A percentile compares a stretch with the other conserved stretches of the same genome.
Conservation (phyloP, 352 stramenopile species). For the Phytophthora sp. region DNA sequence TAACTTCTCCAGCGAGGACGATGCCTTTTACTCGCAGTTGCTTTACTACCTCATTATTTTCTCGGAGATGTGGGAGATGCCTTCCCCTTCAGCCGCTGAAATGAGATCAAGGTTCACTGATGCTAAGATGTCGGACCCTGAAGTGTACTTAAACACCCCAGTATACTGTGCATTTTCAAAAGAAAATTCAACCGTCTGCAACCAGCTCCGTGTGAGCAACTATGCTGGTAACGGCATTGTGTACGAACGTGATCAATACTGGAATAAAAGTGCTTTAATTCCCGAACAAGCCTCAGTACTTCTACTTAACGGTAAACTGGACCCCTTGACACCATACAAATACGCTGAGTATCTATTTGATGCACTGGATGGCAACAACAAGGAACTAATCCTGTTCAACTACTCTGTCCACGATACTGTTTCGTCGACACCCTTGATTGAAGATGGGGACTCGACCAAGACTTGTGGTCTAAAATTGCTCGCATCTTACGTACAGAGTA, state of each 20-base stretch:
- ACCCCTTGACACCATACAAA: conserved; percentile 51
- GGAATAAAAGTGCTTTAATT: conserved; percentile 45
- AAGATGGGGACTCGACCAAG: conserved; percentile 15
- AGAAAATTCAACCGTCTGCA: conserved; percentile 37
- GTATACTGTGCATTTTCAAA: conserved; percentile 64
- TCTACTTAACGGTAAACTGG: conserved; percentile 48
- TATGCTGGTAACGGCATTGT: conserved; percentile 23
- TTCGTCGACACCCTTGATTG: conserved; percentile 30
- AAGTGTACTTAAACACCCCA: conserved; percentile 22
- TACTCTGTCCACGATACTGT: conserved; percentile 43
- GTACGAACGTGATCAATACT: conserved; percentile 59
- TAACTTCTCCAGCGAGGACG: conserved; percentile 10
- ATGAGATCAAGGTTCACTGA: conserved; percentile 29
- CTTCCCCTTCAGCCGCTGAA: conserved; percentile 5
- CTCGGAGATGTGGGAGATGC: conserved; percentile 54
- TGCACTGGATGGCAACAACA: conserved; percentile 33
- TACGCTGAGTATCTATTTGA: conserved; percentile 41
- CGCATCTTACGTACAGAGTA: conserved; percentile 39
- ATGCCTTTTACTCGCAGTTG: conserved; percentile 35
- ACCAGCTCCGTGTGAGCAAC: conserved; percentile 3
- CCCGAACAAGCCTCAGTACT: conserved; percentile 41
- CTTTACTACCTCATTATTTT: conserved; percentile 53
- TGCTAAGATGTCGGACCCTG: conserved; percentile 21
- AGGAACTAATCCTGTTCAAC: conserved; percentile 50
- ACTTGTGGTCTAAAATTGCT: conserved; percentile 51